Conservation (phyloP, 148 eudicot genomes). For the Amaranthus palmeri region DNA sequence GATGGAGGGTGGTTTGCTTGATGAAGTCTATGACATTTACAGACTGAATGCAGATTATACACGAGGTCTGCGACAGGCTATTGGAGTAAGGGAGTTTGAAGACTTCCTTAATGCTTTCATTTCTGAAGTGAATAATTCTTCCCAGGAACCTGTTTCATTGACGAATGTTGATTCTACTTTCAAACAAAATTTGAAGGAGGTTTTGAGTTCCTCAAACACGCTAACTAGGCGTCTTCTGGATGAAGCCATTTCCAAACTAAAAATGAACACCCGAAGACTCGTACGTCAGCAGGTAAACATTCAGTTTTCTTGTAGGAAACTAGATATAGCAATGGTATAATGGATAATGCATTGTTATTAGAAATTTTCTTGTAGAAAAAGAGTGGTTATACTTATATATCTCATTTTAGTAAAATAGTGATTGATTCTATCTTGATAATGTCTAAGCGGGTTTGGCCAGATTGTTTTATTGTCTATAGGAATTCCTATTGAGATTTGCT, state of each 20-base stretch:
- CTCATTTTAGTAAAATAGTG: not conserved
- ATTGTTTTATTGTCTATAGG: not conserved
- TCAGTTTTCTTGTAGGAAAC: not conserved
- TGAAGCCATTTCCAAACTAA: slow-evolving; percentile 63
- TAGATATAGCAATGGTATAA: too few species aligned
- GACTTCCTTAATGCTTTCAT: slow-evolving; percentile 48
- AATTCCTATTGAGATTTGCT: not conserved
- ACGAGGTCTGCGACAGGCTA: slow-evolving; percentile 90
- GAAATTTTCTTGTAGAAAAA: not conserved
- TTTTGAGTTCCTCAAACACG: slow-evolving; percentile 33
- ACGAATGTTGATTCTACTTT: slow-evolving; percentile 9
- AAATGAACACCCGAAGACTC: slow-evolving; percentile 74
- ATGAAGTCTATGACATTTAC: slow-evolving; percentile 71
- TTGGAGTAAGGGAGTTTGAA: slow-evolving; percentile 89
- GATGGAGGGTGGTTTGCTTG: slow-evolving; percentile 78
- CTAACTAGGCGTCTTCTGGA: slow-evolving; percentile 32
- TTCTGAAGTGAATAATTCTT: slow-evolving; percentile 19
- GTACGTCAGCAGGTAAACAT: slow-evolving; percentile 90
- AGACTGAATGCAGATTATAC: slow-evolving; percentile 75
- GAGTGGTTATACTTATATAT: not conserved
- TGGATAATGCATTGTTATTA: too few species aligned
- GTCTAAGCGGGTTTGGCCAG: not conserved
- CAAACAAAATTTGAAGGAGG: slow-evolving; percentile 32
- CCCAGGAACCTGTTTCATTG: slow-evolving; percentile 19
- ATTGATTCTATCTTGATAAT: not conserved